phyloP scores from a whole-genome alignment of 208 protist species.

The Trypanosoma caninum region DNA sequence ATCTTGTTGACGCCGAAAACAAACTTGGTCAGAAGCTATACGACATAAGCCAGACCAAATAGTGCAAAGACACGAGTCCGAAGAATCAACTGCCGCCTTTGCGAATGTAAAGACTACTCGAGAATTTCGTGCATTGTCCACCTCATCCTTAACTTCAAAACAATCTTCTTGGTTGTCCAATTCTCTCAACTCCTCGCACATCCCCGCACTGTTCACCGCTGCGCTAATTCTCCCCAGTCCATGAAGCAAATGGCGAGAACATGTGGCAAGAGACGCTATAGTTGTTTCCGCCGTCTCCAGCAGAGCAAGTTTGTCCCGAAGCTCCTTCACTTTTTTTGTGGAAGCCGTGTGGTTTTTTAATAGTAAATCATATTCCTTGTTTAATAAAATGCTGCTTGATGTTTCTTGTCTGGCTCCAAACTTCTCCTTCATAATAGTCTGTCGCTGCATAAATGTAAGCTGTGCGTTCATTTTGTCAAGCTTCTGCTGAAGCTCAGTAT shows the following conservation, averaged over 20 bases:
- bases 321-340: not conserved
- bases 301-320: not conserved
- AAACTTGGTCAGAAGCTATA: slow-evolving; percentile 8
- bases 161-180: slow-evolving; percentile 1
- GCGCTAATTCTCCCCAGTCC: slow-evolving; percentile 16
- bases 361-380: not conserved
- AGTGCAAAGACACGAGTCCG: slow-evolving; percentile 20
- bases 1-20: slow-evolving; percentile 15
- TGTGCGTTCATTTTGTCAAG: slow-evolving; percentile 5
- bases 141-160: slow-evolving; percentile 16
- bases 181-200: slow-evolving; percentile 1
- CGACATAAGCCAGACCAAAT: slow-evolving; percentile 24
- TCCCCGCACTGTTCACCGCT: slow-evolving; percentile 1
- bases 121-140: slow-evolving; percentile 1
- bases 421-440: slow-evolving; percentile 2
- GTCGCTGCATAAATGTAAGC: slow-evolving; percentile 6
- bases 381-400: not conserved
- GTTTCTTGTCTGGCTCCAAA: not conserved
- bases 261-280: slow-evolving; percentile 14
- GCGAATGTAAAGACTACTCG: slow-evolving; percentile 5
- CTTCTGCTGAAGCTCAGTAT: slow-evolving; percentile 5
- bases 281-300: slow-evolving; percentile 15
- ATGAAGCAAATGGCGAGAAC: slow-evolving; percentile 17
- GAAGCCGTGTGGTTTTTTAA: not conserved
- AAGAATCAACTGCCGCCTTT: slow-evolving; percentile 14